A percentile compares a stretch with the other conserved stretches of the same genome.
Evolutionary conservation across 306 rosid genomes (phyloP).

Genomic region (Acmispon strigosus): DNA sequence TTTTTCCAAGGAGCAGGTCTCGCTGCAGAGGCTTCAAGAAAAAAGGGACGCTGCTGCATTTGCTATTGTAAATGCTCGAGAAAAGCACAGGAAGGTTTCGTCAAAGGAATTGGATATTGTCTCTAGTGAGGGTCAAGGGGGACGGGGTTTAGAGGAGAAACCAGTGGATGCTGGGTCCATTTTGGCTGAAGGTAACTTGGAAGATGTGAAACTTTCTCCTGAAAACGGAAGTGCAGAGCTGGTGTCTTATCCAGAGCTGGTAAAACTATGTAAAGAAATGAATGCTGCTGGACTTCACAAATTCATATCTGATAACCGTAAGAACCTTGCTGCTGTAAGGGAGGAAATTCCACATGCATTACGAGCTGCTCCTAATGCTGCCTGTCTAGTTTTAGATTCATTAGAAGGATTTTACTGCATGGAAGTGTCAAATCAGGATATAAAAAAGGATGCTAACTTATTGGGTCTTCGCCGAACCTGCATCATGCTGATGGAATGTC

Average conservation of each 20-base stretch:
- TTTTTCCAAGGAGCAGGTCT: constrained; percentile 71
- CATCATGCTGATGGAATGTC: constrained; percentile 98
- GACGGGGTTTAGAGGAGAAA: constrained; percentile 46
- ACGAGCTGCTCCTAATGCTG: constrained; percentile 77
- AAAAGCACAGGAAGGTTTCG: constrained; percentile 66
- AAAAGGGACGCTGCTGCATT: constrained; percentile 79
- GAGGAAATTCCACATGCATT: constrained; percentile 89
- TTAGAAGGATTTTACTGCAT: constrained; percentile 73
- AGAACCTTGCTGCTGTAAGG: constrained; percentile 83
- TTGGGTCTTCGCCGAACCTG: constrained; percentile 93
- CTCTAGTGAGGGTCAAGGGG: constrained; percentile 34
- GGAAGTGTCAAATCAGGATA: constrained; percentile 62
- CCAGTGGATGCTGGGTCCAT: constrained; percentile 41
- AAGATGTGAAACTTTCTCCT: constrained; percentile 41
- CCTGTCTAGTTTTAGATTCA: constrained; percentile 71
- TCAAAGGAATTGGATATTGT: constrained; percentile 39
- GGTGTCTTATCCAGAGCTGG: constrained; percentile 65
- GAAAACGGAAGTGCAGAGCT: constrained; percentile 38
- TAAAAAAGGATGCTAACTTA: constrained; percentile 85
- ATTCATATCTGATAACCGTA: constrained; percentile 92
- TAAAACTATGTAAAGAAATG: constrained; percentile 76
- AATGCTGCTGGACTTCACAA: constrained; percentile 84
- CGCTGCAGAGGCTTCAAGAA: constrained; percentile 74
- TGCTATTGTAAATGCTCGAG: constrained; percentile 63
- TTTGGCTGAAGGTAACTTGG: constrained; percentile 39